phyloP scores from a whole-genome alignment of 179 eudicot species.

The Camellia oleifera region DNA sequence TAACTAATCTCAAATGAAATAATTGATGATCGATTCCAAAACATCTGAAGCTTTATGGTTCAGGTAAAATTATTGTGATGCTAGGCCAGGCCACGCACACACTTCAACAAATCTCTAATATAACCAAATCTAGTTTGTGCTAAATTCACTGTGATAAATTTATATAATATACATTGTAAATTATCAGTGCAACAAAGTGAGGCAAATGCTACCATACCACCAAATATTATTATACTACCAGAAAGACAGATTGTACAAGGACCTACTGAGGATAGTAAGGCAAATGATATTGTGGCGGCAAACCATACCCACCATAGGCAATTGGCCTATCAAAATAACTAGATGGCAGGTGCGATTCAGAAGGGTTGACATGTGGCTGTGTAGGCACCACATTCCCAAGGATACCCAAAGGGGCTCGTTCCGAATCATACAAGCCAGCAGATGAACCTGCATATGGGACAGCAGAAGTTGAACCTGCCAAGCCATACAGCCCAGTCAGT shows the following conservation, averaged over 20 bases:
- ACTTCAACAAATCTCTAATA: not conserved
- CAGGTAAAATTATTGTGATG: not conserved
- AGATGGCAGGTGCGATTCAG: slow-evolving; percentile 17
- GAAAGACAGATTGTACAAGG: slow-evolving; percentile 1
- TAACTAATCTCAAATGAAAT: slow-evolving; percentile 7
- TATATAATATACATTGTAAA: too few species aligned
- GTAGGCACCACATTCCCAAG: slow-evolving; percentile 17
- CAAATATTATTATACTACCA: not conserved
- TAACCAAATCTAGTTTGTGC: not conserved
- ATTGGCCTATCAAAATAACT: slow-evolving; percentile 21
- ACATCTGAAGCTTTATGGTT: not conserved
- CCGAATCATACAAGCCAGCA: slow-evolving; percentile 16
- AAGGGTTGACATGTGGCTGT: slow-evolving; percentile 19
- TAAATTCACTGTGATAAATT: not conserved
- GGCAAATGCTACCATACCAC: not conserved
- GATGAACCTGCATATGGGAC: slow-evolving; percentile 21
- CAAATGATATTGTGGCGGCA: slow-evolving; percentile 26
- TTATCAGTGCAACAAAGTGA: not conserved
- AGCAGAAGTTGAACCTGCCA: slow-evolving; percentile 15
- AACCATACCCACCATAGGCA: slow-evolving; percentile 27
- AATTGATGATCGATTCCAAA: not conserved
- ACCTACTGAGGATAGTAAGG: slow-evolving; percentile 28
- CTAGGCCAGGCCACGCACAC: not conserved
- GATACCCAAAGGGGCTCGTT: slow-evolving; percentile 21
- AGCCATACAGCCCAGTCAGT: slow-evolving; percentile 23